A percentile compares a stretch with the other conserved stretches of the same genome.
phyloP scores from a whole-genome alignment of 495 filamentous ascomycete species.

The Tricharina praecox region DNA sequence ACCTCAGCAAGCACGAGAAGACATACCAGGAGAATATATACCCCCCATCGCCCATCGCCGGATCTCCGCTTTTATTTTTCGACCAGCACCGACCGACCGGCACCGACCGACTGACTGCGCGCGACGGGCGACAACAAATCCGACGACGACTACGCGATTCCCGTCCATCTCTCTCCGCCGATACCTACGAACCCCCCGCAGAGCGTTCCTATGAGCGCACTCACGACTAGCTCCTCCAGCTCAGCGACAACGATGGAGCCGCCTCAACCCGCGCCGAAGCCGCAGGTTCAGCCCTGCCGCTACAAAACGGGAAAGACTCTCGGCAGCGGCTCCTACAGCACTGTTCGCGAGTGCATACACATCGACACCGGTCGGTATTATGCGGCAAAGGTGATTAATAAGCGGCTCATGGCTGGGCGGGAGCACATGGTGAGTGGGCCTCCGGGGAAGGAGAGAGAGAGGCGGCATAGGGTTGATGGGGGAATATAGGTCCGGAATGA shows the following conservation, averaged over 20 bases:
- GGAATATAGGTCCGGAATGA: conserved; percentile 75
- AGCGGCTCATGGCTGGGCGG: conserved; percentile 88
- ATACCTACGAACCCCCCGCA: no score
- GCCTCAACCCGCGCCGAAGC: conserved; percentile 26
- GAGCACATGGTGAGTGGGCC: conserved; percentile 72
- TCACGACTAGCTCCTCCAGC: not conserved
- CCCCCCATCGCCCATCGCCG: no score
- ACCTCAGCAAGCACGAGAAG: no score
- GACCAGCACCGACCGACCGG: no score
- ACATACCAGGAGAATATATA: no score
- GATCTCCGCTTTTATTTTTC: no score
- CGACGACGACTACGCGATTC: no score
- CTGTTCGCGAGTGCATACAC: conserved; percentile 98
- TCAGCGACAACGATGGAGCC: not conserved
- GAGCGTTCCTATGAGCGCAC: no score
- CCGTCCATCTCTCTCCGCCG: no score
- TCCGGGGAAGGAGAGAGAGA: not conserved
- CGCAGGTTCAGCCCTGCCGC: conserved; percentile 60
- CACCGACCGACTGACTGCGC: no score
- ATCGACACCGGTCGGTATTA: conserved; percentile 97
- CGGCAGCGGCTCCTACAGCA: conserved; percentile 89
- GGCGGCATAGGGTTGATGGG: not conserved
- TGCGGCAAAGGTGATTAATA: conserved; percentile 98
- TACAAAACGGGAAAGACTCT: conserved; percentile 99
- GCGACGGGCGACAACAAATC: no score